These are phyloP conservation scores for Monoraphidium neglectum DNA, from an alignment of 139 green algal genomes.

Conservation along the genomic window DNA sequence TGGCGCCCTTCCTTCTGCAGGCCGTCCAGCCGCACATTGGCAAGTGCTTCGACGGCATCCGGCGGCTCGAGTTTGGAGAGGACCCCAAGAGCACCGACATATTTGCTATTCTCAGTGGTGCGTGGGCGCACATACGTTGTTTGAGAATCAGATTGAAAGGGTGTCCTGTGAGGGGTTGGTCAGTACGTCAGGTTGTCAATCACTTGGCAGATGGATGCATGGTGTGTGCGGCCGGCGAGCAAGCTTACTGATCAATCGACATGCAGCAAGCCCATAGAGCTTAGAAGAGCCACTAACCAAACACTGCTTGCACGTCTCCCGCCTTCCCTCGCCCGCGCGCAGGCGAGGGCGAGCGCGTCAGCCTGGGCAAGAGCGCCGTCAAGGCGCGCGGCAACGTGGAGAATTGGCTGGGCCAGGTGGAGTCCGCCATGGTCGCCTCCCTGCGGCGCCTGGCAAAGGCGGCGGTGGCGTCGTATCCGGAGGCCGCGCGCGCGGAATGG, in stretches of 20 bases:
- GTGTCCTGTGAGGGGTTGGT: no score
- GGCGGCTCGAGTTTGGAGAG: conserved; percentile 79
- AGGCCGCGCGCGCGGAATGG: conserved; percentile 68
- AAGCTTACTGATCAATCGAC: no score
- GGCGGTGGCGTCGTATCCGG: conserved; percentile 58
- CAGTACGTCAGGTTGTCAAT: no score
- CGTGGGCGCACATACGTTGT: background rate
- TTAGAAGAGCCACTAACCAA: no score
- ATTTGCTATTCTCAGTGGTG: conserved; percentile 74
- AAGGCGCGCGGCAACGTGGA: conserved; percentile 86
- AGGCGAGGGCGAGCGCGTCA: conserved; percentile 77
- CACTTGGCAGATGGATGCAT: no score
- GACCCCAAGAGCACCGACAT: conserved; percentile 82
- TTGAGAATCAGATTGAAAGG: no score
- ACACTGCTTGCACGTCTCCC: no score
- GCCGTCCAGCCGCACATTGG: conserved; percentile 89
- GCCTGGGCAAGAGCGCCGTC: conserved; percentile 72
- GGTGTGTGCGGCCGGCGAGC: no score
- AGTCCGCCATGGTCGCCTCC: conserved; percentile 69
- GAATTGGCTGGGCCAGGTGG: conserved; percentile 80
- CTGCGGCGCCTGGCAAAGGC: conserved; percentile 65
- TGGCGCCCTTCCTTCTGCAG: no score
- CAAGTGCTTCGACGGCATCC: conserved; percentile 92
- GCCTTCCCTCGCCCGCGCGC: no score
- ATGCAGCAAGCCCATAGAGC: no score